phyloP scores from a whole-genome alignment of 768 basidiomycete genomes.

The Termitomyces sp. region DNA sequence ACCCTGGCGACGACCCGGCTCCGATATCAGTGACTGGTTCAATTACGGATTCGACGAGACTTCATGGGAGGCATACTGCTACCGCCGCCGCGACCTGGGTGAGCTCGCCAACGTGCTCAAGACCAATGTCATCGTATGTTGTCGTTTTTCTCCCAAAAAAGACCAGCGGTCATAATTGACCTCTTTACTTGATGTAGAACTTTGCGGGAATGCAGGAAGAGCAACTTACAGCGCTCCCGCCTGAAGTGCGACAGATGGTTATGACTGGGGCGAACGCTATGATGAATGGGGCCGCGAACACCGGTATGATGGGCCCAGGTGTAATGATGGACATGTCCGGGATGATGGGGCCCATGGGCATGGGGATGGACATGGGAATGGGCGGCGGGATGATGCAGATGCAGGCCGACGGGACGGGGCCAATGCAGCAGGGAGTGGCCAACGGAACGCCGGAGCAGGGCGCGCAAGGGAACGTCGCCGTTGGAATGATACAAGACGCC shows the following conservation, averaged over 20 bases:
- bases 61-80: constrained; percentile 91
- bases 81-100: constrained; percentile 74
- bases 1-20: constrained; percentile 87
- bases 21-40: constrained; percentile 96
- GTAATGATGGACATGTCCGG: constrained; percentile 80
- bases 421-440: constrained; percentile 27
- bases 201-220: constrained; percentile 81
- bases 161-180: constrained; percentile 6
- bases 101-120: constrained; percentile 79
- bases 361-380: constrained; percentile 66
- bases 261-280: constrained; percentile 77
- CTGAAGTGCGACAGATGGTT: constrained; percentile 81
- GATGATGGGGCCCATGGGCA: constrained; percentile 52
- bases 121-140: constrained; percentile 72
- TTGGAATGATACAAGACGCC: constrained; percentile 45
- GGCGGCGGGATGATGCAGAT: constrained; percentile 54
- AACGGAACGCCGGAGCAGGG: constrained; percentile 37
- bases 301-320: constrained; percentile 56
- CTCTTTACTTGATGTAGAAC: constrained; percentile 38
- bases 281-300: constrained; percentile 60
- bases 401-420: constrained; percentile 27
- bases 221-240: constrained; percentile 69
- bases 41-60: constrained; percentile 99
- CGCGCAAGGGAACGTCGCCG: constrained; percentile 25
- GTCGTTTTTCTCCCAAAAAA: not conserved